Conservation (phyloP, 1,284 basidiomycete species). For the Cryptococcus sp. region DNA sequence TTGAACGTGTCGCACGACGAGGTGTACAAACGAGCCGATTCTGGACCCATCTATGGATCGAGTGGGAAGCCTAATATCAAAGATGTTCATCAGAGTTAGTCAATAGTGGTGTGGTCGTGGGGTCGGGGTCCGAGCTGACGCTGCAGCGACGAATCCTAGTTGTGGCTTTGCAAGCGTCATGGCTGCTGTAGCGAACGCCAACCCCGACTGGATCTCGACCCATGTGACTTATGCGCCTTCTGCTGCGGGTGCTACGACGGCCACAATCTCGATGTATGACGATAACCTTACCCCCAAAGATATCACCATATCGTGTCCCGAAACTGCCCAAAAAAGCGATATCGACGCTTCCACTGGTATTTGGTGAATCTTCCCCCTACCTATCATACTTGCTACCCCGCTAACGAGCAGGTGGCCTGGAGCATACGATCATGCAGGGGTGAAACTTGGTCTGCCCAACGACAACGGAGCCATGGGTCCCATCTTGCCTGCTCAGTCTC, state of each 20-base stretch:
- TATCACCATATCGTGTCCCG: neutral
- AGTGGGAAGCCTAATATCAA: neutral
- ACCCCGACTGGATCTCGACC: slow-evolving; percentile 3
- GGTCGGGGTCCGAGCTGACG: neutral
- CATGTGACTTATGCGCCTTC: neutral
- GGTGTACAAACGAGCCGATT: slow-evolving; percentile 2
- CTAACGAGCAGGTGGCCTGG: slow-evolving; percentile 5
- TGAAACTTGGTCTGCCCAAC: neutral
- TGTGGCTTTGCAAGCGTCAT: slow-evolving; percentile 5
- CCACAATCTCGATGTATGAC: slow-evolving; percentile 1
- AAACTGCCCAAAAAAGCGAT: slow-evolving; percentile 1
- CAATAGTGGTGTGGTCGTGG: neutral
- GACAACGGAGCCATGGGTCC: slow-evolving; percentile 2
- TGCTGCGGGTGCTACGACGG: neutral
- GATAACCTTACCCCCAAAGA: neutral
- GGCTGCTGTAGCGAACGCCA: slow-evolving; percentile 1
- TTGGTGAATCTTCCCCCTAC: neutral
- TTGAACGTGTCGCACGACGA: neutral
- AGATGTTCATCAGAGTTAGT: slow-evolving; percentile 7
- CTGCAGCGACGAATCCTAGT: slow-evolving; percentile 2
- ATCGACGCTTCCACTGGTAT: slow-evolving; percentile 1
- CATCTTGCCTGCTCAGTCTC: neutral
- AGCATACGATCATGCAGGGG: slow-evolving; percentile 2
- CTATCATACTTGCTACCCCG: neutral
- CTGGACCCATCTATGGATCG: slow-evolving; percentile 1